Evolutionary conservation across 2,329 filamentous ascomycete genomes (phyloP), one percentile per base, ranked within the genome.

Genomic region (Exophiala aquamarina): DNA sequence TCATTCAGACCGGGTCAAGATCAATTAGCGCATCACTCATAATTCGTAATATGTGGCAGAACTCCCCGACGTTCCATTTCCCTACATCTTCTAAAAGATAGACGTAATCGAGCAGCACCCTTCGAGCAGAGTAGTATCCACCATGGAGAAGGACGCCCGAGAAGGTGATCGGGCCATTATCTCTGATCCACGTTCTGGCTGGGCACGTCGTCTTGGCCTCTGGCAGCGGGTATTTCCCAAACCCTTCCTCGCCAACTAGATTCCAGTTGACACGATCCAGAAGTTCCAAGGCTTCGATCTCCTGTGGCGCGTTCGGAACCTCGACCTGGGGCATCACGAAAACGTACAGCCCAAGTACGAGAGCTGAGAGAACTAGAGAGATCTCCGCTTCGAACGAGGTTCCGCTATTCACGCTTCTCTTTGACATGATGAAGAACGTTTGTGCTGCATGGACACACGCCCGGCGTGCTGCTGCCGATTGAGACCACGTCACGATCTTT

Each of bases 361-460:
- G 66, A 0, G 72, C 74, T 1, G 75, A 71, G 8, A 71, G 70
- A 56, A 78, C 78, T 0, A 78, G 62, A 0, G 72, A 69, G 10
- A 72, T 66, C 2, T 73, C 68, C 4, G 72, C 72, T 49, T 77
- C 73, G n/a, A 76, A 74, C 28, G 71, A 75, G 17, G 73, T 71
- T 19, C 73, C 71, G 36, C 78, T 75, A 0, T 72, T 75, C 1
- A 74, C 72, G 56, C 75, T 72, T 29, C 75, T 69, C 48, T 76
- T 74, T 14, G 68, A 69, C 54, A 77, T 70, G 7, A 71, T 58
- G 48, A 72, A 74, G 59, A 72, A 77, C 4, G 74, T 75, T 33
- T 78, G 74, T 0, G 73, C 73, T 3, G 75, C 74, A 50, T 78
- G 75, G 0, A 78, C 58, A 32, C 74, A 74, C 0, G 74, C 70